Conservation (phyloP, 2,329 filamentous ascomycete species). For the Alternaria brassicicola region DNA sequence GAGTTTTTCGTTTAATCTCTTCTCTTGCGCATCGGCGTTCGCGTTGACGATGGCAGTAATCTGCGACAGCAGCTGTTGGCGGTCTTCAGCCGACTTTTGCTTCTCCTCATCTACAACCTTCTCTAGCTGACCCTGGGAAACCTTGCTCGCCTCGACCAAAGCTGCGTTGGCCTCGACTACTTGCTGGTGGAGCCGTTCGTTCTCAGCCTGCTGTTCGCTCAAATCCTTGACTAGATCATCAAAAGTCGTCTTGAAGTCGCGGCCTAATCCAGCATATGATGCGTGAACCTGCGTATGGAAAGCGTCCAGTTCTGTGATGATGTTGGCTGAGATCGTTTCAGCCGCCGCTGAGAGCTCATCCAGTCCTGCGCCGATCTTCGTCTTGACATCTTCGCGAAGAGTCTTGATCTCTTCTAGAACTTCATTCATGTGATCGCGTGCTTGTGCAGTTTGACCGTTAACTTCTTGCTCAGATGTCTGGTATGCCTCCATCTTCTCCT, state of each 20-base stretch:
- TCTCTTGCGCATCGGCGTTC: slow-evolving; percentile 75
- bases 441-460: slow-evolving; percentile 68
- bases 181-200: slow-evolving; percentile 72
- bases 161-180: slow-evolving; percentile 72
- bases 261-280: slow-evolving; percentile 82
- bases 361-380: slow-evolving; percentile 81
- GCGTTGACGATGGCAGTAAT: slow-evolving; percentile 78
- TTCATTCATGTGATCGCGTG: slow-evolving; percentile 86
- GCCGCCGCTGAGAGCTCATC: slow-evolving; percentile 82
- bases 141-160: slow-evolving; percentile 70
- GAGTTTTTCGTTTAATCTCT: slow-evolving; percentile 69
- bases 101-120: slow-evolving; percentile 78
- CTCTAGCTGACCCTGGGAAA: slow-evolving; percentile 70
- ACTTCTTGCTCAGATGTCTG: slow-evolving; percentile 71
- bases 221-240: slow-evolving; percentile 79
- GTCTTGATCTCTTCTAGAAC: slow-evolving; percentile 90
- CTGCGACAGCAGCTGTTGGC: slow-evolving; percentile 74
- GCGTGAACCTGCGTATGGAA: slow-evolving; percentile 82
- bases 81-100: slow-evolving; percentile 72
- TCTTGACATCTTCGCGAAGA: slow-evolving; percentile 87
- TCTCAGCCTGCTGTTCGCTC: slow-evolving; percentile 76
- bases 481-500: slow-evolving; percentile 72
- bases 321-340: slow-evolving; percentile 86
- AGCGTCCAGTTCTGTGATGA: slow-evolving; percentile 81
- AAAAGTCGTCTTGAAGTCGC: slow-evolving; percentile 85